Evolutionary conservation across 352 stramenopile genomes (phyloP), one percentile per base, ranked within the genome.

Genomic region (Phytophthora foliorum): DNA sequence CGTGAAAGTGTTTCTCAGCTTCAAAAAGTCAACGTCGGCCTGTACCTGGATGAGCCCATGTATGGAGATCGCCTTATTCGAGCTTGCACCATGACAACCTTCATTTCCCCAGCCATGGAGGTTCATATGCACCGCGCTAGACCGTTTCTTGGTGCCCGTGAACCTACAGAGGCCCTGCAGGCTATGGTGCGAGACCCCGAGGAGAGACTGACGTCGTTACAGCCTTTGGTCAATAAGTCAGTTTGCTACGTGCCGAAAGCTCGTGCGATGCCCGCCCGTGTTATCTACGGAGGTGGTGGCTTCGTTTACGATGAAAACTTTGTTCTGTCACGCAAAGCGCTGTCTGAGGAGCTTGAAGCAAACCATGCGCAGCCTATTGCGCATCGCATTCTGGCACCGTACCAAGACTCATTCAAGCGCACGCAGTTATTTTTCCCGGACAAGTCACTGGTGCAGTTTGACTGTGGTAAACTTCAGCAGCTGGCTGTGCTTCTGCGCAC

Each of bases 381-480:
- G 6, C 59, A 53, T 17, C 68, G 66, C 4, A 75, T 84, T 11
- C n/a, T 92, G 3, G 32, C 60, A 25, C 60, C 80, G 19, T 93
- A 85, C 45, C 64, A 92, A 39, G 71, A 91, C 27, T 64, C 81
- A 8, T 92, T 87, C 34, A 92, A 91, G 57, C 83, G 86, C 13
- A 94, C 86, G 36, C 91, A 92, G 42, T 87, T 99, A 22, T 97
- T 95, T 57, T 99, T 99, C 68, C 98, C 98, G 4, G 97, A 99
- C 72, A 99, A 99, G 61, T 93, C 96, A 27, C 75, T 99, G 36
- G 80, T 99, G 16, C 97, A 99, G 73, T 99, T 98, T 67, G 98
- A 99, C 77, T 98, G 97, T 60, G 91, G 95, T n/a, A 92, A 91
- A 56, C 78, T 99, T 3, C 89, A 99, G 41, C 81, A 94, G 34